Evolutionary conservation across 495 filamentous ascomycete species (phyloP).

Genomic region (Penicillium antarcticum): DNA sequence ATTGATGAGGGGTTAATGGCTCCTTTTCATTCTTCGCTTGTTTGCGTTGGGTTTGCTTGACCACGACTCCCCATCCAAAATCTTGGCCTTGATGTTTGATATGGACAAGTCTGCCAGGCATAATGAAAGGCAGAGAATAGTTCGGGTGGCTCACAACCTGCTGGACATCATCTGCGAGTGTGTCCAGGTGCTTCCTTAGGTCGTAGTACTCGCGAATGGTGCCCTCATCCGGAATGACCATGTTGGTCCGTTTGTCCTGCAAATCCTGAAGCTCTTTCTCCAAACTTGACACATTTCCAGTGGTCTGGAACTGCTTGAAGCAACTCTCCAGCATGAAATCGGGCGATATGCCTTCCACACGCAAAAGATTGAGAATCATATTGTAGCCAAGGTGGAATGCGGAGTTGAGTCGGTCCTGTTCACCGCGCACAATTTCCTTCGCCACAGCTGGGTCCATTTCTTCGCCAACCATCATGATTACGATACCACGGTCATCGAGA

Average conservation of each 20-base stretch:
- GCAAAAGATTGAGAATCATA: conserved; percentile 94
- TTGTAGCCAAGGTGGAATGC: conserved; percentile 99
- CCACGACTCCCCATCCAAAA: conserved; percentile 89
- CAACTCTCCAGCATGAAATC: conserved; percentile 96
- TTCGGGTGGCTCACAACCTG: conserved; percentile 86
- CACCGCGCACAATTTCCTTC: conserved; percentile 90
- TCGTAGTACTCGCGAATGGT: conserved; percentile 91
- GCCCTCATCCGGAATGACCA: conserved; percentile 78
- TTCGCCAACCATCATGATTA: conserved; percentile 98
- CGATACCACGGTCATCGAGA: conserved; percentile 96
- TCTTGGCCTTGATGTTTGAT: conserved; percentile 75
- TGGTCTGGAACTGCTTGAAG: conserved; percentile 98
- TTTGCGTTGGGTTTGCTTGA: conserved; percentile 64
- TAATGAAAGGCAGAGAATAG: conserved; percentile 75
- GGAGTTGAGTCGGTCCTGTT: conserved; percentile 95
- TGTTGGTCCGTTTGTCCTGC: conserved; percentile 65
- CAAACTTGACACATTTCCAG: conserved; percentile 73
- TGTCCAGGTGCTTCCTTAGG: conserved; percentile 75
- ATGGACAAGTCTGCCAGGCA: conserved; percentile 77
- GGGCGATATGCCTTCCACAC: conserved; percentile 93
- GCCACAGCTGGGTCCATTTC: conserved; percentile 94
- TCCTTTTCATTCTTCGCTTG: conserved; percentile 58
- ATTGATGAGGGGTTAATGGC: conserved; percentile 66
- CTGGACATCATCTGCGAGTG: conserved; percentile 79
- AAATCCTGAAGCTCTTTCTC: conserved; percentile 75